Evolutionary conservation across 306 rosid species (phyloP), one percentile per base, ranked within the genome.

Genomic region (Fagus crenata): DNA sequence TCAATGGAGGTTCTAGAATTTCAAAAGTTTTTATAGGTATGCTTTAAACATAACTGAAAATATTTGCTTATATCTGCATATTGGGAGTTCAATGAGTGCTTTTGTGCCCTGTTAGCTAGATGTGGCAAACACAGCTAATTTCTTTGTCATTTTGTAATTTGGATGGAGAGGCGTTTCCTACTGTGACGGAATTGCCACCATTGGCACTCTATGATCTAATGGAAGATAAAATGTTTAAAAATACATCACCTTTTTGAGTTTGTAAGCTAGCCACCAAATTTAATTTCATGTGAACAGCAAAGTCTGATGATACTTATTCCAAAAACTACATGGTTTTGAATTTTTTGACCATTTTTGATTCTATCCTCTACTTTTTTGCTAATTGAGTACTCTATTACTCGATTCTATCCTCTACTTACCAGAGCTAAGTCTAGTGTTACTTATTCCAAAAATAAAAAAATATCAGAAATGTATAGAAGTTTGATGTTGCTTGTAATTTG

Each of bases 21-120:
- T 18, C 77, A 64, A 68, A 73, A 49, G 33, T 64, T 71, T 77
- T 14, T 18, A 4, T 75, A 56, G 42, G 60, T 35, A 37, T 42
- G 67, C 40, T 51, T 72, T 53, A 67, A 35, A 32, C 58, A 39
- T 78, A 2, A 17, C 12, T 59, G 65, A 14, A 15, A 6, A 61
- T 64, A 36, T n/a, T 64, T 64, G 70, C 46, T 64, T 64, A 17
- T 35, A 15, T 64, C 8, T 2, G 3, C 22, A 37, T n/a, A n/a
- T 64, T 41, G 7, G 31, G 17, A 35, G 1, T 36, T 37, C 17
- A 5, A 35, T 6, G 2, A 1, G 37, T 15, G 39, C 9, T 37
- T 64, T 64, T 13, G 5, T 4, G 70, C 17, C 70, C 4, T 64
- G 70, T 35, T 36, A 64, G 46, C 46, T 17, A 61, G 68, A 22